Percentiles rank a stretch among this genome's conserved stretches.
Evolutionary conservation across 805 yeast genomes (phyloP).

Genomic region (Metschnikowia chrysomelidarum): DNA sequence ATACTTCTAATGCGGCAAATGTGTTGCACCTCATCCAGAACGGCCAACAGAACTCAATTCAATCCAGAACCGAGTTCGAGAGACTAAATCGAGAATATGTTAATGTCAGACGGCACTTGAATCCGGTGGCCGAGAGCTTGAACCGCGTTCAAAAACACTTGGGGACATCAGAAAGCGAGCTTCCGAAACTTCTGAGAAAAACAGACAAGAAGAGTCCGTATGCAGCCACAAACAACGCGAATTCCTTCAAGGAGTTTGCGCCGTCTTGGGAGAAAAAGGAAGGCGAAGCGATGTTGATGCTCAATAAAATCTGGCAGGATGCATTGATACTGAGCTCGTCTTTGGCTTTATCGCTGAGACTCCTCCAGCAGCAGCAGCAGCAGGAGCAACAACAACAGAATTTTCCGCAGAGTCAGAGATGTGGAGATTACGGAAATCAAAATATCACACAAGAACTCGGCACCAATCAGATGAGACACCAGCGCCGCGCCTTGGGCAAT

Average conservation of each 20-base stretch:
- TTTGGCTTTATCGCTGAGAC: slow-evolving; percentile 9
- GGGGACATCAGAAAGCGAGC: slow-evolving; percentile 21
- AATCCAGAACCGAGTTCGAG: slow-evolving; percentile 73
- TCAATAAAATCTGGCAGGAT: slow-evolving; percentile 41
- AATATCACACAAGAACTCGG: slow-evolving; percentile 6
- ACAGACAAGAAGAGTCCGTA: slow-evolving; percentile 13
- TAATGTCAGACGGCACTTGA: slow-evolving; percentile 63
- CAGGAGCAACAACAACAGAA: slow-evolving; percentile 10
- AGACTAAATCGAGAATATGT: slow-evolving; percentile 71
- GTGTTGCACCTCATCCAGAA: slow-evolving; percentile 22
- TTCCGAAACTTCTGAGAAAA: slow-evolving; percentile 28
- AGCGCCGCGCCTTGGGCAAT: slow-evolving; percentile 1
- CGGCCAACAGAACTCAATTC: slow-evolving; percentile 48
- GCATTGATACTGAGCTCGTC: slow-evolving; percentile 27
- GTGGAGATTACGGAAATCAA: slow-evolving; percentile 5
- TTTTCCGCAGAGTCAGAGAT: slow-evolving; percentile 7
- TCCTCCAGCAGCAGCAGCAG: slow-evolving; percentile 13
- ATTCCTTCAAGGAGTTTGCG: slow-evolving; percentile 35
- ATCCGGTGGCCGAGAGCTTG: slow-evolving; percentile 67
- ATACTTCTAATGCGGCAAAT: slow-evolving; percentile 9
- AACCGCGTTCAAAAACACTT: slow-evolving; percentile 42
- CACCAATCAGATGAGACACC: slow-evolving; percentile 9
- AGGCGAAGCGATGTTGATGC: slow-evolving; percentile 23
- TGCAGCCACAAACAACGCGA: slow-evolving; percentile 20
- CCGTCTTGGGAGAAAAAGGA: slow-evolving; percentile 32